phyloP scores from a whole-genome alignment of 306 rosid genomes.

The Chamaecrista fasciculata region DNA sequence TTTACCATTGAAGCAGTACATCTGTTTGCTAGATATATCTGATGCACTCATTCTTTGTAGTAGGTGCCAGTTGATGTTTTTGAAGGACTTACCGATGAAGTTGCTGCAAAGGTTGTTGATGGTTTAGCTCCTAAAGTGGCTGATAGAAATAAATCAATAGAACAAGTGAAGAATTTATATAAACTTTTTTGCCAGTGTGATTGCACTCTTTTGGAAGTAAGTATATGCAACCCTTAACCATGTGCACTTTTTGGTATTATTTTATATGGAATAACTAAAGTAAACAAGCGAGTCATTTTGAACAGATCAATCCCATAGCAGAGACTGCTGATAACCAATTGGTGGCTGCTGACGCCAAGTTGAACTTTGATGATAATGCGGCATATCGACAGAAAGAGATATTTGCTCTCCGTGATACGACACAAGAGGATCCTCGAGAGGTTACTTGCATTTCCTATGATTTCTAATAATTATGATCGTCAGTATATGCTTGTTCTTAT shows the following conservation, averaged over 20 bases:
- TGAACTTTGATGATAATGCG: conserved; percentile 97
- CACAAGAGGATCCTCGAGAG: conserved; percentile 99
- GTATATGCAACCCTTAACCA: conserved; percentile 31
- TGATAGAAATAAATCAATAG: conserved; percentile 73
- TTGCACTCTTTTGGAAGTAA: conserved; percentile 97
- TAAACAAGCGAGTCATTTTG: conserved; percentile 25
- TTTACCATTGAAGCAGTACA: background rate
- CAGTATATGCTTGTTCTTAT: conserved; percentile 12
- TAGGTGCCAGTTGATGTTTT: conserved; percentile 96
- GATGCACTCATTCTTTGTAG: conserved; percentile 30
- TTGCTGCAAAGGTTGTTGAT: conserved; percentile 94
- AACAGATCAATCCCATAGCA: conserved; percentile 91
- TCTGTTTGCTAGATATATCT: conserved; percentile 28
- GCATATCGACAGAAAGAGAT: conserved; percentile 87
- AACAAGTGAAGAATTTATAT: conserved; percentile 97
- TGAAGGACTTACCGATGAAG: conserved; percentile 89
- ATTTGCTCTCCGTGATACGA: conserved; percentile 88
- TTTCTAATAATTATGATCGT: background rate
- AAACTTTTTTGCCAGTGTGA: conserved; percentile 73
- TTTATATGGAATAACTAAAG: conserved; percentile 8
- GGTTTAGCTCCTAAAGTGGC: conserved; percentile 87
- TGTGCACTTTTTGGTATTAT: conserved; percentile 12
- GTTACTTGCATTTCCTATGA: conserved; percentile 31
- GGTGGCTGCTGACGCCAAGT: conserved; percentile 99
- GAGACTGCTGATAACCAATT: conserved; percentile 93